Evolutionary conservation across 257 asterid genomes (phyloP).

Genomic region (Oldenlandia corymbosa): DNA sequence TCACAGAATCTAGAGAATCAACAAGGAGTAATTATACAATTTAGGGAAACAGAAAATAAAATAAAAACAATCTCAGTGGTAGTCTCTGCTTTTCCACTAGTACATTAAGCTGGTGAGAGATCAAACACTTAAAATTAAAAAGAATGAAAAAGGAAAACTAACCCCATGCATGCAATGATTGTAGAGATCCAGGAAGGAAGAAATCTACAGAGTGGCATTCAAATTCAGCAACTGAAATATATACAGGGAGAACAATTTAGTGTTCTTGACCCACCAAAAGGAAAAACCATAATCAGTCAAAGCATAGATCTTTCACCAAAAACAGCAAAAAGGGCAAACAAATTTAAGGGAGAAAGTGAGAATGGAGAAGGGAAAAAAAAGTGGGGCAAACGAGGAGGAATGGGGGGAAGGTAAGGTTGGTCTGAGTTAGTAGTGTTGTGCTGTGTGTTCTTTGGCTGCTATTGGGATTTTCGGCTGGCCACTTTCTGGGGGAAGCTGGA

Average conservation of each 20-base stretch:
- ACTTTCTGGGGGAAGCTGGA: neutral
- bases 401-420: conserved; percentile 4
- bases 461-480: neutral
- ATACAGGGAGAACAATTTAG: too few species aligned
- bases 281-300: neutral
- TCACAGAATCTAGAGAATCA: neutral
- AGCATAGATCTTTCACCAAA: conserved; percentile 37
- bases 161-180: conserved; percentile 86
- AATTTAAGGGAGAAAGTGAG: neutral
- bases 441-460: conserved; percentile 4
- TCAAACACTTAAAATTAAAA: neutral
- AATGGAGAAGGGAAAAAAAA: neutral
- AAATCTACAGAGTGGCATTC: conserved; percentile 31
- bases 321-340: neutral
- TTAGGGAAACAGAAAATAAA: too few species aligned
- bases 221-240: conserved; percentile 15
- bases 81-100: neutral
- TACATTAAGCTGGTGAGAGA: neutral
- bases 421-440: neutral
- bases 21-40: neutral
- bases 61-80: neutral
- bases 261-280: neutral
- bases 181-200: conserved; percentile 47
- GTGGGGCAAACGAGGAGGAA: neutral
- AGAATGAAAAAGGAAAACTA: conserved; percentile 32